Base-by-base conservation (phyloP, 75 land plant genomes). In the Isoetes taiwanensis region DNA sequence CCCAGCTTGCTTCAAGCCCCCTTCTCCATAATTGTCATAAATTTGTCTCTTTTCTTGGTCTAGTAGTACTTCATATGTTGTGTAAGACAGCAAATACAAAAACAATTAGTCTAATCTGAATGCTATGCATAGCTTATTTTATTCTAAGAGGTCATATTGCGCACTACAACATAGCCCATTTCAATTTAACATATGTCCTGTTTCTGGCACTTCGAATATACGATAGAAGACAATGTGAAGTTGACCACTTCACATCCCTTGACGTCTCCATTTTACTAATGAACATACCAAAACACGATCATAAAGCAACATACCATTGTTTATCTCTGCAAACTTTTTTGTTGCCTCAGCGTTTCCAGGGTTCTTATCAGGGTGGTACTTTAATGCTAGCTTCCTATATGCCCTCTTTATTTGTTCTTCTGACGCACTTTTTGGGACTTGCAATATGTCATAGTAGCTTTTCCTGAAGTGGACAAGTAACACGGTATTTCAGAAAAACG, bases 311-410 rank as follows among this genome's bases (percentile, higher is more conserved):
- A 28, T 72, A 84, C 85, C 85, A 62, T 89, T 89, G 43, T 63
- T 85, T 54, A 89, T 81, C 53, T 89, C 96, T 24, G 96, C 79
- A 53, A 89, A 89, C 46, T 59, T 69, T 72, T 82, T 81, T 26
- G 80, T 89, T 14, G 96, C 96, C 54, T 89, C 96, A 52, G 85
- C 96, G 40, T 85, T 89, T 9, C 91, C 96, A 0, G 71, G 86
- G 35, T 85, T 89, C 73, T 89, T 89, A 48, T 88, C 95, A 0
- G 95, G 95, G 56, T 88, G 95, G 43, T 81, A 88, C 75, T 89
- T 89, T 77, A 89, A 56, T 0, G 96, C 96, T 16, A 89, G 70
- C 66, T 85, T 85, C 63, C 96, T 54, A 52, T 85, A 85, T 0
- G 96, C 93, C 30, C 83, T 68, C 67, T 89, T 89, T 35, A 89